Base-by-base conservation (phyloP, 331 rosid genomes). In the Saraca asoca region DNA sequence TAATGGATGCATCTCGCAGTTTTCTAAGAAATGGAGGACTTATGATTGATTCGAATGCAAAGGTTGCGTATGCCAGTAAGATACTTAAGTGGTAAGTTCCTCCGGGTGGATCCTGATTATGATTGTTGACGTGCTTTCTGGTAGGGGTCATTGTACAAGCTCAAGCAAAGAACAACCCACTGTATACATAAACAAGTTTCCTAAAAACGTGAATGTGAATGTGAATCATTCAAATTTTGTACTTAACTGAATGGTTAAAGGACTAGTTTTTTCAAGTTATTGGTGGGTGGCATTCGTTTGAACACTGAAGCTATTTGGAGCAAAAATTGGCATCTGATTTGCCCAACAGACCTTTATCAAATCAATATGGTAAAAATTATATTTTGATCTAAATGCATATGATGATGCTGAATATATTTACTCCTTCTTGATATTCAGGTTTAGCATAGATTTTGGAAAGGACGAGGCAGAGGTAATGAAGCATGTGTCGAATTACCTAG, bases 401-500 rank as follows among this genome's bases (percentile, higher is more conserved):
- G 31, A 24, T 24, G 31, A 1, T 24, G 2, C 31, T 24, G 58
- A 51, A 61, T 17, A 34, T 24, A 35, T 19, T 63, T 35, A 33
- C 61, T 68, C 68, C 29, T 42, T n/a, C 45, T 44, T 52, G 68
- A 57, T 71, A 68, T 41, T 66, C 87, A 93, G 98, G 97, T 93
- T 77, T 60, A 93, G 91, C 71, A 12, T 70, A 19, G 98, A 93
- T 81, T 93, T 93, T 68, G 98, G 98, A 33, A 86, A 84, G 80
- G 81, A 74, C 55, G 97, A 93, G 77, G 62, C 75, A 55, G 98
- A 93, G 84, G 85, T 88, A 50, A 69, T 93, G 69, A 93, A 85
- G 85, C 96, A 85, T 48, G 79, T 73, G 31, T 88, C 96, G 34
- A 93, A 90, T 76, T 93, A 88, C 80, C 67, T 93, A 70, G 86